Evolutionary conservation across 768 basidiomycete species (phyloP).

Genomic region (Leucocoprinus birnbaumii): DNA sequence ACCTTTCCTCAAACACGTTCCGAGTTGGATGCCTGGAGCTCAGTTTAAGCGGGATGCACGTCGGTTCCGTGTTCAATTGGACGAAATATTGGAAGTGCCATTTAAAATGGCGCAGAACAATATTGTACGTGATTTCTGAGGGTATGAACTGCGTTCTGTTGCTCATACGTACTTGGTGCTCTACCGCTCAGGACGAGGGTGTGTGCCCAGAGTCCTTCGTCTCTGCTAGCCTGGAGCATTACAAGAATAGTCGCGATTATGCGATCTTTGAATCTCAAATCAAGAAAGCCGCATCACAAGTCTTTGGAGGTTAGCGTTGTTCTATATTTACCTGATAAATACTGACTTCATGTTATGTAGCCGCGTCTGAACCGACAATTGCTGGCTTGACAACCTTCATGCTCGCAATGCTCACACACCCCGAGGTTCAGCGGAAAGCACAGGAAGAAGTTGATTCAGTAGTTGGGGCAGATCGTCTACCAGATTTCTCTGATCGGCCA

Average conservation of each 20-base stretch:
- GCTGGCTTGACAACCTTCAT: constrained; percentile 18
- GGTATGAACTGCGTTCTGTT: background rate
- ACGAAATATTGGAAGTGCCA: background rate
- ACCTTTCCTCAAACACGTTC: background rate
- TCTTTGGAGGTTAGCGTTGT: background rate
- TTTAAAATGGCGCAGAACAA: background rate
- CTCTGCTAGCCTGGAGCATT: background rate
- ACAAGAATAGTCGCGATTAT: background rate
- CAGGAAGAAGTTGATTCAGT: constrained; percentile 26
- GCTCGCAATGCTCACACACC: constrained; percentile 21
- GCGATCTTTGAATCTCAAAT: background rate
- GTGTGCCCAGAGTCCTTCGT: background rate
- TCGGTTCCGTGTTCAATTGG: background rate
- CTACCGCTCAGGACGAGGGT: background rate
- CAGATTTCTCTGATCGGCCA: constrained; percentile 19
- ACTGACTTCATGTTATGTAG: background rate
- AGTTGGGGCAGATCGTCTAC: constrained; percentile 17
- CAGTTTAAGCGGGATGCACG: background rate
- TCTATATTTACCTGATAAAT: background rate
- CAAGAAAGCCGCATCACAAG: background rate
- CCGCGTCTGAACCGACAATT: background rate
- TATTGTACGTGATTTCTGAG: background rate
- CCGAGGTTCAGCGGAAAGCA: constrained; percentile 22
- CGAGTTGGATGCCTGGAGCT: constrained; percentile 9
- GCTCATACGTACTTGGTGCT: background rate